Base-by-base conservation (phyloP, 2,329 filamentous ascomycete genomes). In the Thelonectria discophora region DNA sequence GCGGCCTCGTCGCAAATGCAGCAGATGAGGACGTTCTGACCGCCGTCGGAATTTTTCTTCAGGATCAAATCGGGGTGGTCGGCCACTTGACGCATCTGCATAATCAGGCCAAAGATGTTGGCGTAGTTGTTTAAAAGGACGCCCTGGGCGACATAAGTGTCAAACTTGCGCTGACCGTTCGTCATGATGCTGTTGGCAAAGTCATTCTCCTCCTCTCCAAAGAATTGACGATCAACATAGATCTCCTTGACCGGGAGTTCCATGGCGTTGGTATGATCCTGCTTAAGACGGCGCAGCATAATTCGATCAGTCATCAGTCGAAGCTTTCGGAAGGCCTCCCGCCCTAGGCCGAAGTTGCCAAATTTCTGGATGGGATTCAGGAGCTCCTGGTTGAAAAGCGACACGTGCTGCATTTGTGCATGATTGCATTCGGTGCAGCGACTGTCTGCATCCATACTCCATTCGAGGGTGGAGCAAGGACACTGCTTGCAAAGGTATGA, bases 51-150 rank as follows among this genome's bases (percentile, higher is more conserved):
- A 64, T 94, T 87, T 79, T 95, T 97, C 80, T 94, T 96, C 64
- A 98, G 79, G 50, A 99, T 91, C 37, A 99, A 79, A 78, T 99
- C 95, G 0, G 95, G 95, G 74, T 99, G 95, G 68, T 99, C 95
- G 8, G 95, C 93, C 24, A 97, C 92, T 79, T 99, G 95, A 57
- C 95, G 90, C 94, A 99, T 98, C 77, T 97, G 94, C 93, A 98
- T 98, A 73, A 99, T 97, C 57, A 99, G 85, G 73, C 94, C 94
- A 72, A 99, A 99, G 67, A 99, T 98, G 76, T 99, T 99, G 80
- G 95, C 95, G 70, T 98, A 98, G 75, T 97, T 97, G 82, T 98
- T 93, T 63, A 99, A 85, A 77, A 99, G 88, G 18, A 98, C 94
- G 80, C 93, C 94, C 65, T 93, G 92, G 17, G 93, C 90, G 39